Base-by-base conservation (phyloP, 768 basidiomycete species). In the Podaxis sp. region DNA sequence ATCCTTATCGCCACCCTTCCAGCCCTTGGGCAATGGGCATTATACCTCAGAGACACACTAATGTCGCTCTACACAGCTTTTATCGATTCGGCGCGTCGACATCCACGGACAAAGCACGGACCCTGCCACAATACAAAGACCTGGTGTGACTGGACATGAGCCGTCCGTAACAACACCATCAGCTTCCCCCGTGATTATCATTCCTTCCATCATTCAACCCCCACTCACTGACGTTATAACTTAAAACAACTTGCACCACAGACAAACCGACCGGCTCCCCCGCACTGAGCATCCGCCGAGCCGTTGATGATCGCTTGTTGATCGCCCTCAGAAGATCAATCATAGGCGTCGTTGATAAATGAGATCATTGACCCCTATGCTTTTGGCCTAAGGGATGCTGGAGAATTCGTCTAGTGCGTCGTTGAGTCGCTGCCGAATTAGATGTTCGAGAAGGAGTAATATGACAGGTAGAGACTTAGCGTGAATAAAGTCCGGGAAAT, bases 61-160 rank as follows among this genome's bases (percentile, higher is more conserved):
- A 28, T 5, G 2, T 24, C 12, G 12, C 13, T 26, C 2, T 12
- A 20, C 26, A 50, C 58, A 59, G 49, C 48, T 57, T 13, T 59
- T 59, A 59, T 59, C 58, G 58, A 59, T 59, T 50, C n/a, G 22
- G 58, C 58, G 58, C 49, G 58, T 59, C 58, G 58, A 59, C 15
- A 48, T 51, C 7, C 49, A 59, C 49, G 58, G 58, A 10, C 26
- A 26, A 33, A 10, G 13, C 48, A 38, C 28, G 10, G 46, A 24
- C 22, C 22, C 6, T 24, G 17, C 24, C 53, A 54, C 13, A 41
- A 17, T 15, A 49, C 36, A 58, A 24, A 17, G 58, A 38, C 49
- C 26, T n/a, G 11, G 57, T 50, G 57, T 57, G 56, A 56, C 56
- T 57, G 40, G 20, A 57, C 24, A 13, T 30, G 38, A 46, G 15